A percentile compares a stretch with the other conserved stretches of the same genome.
phyloP scores from a whole-genome alignment of 805 yeast genomes.

The Barnettozyma sucrosica region DNA sequence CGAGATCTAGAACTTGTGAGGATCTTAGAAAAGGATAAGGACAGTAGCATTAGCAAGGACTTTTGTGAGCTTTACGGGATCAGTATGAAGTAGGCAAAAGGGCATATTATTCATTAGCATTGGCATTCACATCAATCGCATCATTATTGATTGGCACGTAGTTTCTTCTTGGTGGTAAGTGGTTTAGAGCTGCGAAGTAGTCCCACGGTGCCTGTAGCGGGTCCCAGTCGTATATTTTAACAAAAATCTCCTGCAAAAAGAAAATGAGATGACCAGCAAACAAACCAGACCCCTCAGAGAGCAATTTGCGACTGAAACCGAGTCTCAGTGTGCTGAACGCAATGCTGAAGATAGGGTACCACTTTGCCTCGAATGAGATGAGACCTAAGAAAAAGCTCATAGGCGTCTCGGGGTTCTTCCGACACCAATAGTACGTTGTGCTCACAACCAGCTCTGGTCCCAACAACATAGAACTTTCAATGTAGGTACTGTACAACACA shows the following conservation, averaged over 20 bases:
- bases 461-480: constrained; percentile 4
- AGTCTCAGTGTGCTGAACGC: constrained; percentile 1
- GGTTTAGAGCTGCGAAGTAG: no score
- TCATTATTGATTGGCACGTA: not conserved
- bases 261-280: constrained; percentile 20
- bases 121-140: not conserved
- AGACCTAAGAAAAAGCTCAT: constrained; percentile 12
- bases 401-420: constrained; percentile 15
- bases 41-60: not conserved
- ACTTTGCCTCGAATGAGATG: constrained; percentile 14
- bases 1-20: constrained; percentile 8
- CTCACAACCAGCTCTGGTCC: constrained; percentile 11
- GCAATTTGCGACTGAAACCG: not conserved
- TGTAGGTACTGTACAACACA: constrained; percentile 7
- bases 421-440: constrained; percentile 17
- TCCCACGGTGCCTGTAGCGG: constrained; percentile 22
- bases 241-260: constrained; percentile 19
- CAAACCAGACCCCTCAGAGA: constrained; percentile 8
- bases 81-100: not conserved
- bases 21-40: constrained; percentile 7
- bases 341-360: constrained; percentile 10
- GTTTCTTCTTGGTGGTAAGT: not conserved
- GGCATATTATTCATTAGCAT: not conserved
- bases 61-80: constrained; percentile 10
- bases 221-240: constrained; percentile 16